Conservation (phyloP, 2,329 filamentous ascomycete species). For the Colletotrichum sojae region DNA sequence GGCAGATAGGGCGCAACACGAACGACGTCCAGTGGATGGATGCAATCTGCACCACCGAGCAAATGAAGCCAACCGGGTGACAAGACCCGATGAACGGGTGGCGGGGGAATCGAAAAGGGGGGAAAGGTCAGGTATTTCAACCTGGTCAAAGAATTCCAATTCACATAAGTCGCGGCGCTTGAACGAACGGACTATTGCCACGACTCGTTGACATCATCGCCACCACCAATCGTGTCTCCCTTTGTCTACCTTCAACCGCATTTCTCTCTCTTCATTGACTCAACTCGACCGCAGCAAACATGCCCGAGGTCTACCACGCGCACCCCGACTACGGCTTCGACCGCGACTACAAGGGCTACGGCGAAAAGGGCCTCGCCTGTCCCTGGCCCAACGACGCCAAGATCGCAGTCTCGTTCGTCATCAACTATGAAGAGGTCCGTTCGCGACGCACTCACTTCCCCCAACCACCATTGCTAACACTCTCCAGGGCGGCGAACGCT, state of each 20-base stretch:
- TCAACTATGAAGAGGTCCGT: slow-evolving; percentile 61
- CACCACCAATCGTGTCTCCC: background rate
- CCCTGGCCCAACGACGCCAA: slow-evolving; percentile 58
- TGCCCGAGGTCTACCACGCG: slow-evolving; percentile 47
- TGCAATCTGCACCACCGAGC: too few species aligned
- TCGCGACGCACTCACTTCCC: background rate
- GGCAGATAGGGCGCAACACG: slow-evolving; percentile 1
- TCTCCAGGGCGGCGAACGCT: slow-evolving; percentile 51
- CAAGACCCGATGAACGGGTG: slow-evolving; percentile 10
- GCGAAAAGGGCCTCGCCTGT: slow-evolving; percentile 53
- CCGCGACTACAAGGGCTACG: slow-evolving; percentile 56
- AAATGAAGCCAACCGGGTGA: slow-evolving; percentile 5
- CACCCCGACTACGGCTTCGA: slow-evolving; percentile 49
- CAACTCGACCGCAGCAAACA: slow-evolving; percentile 10
- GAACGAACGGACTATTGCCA: too few species aligned
- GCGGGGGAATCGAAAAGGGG: too few species aligned
- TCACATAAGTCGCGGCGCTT: background rate
- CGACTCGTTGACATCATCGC: background rate
- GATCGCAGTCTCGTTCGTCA: slow-evolving; percentile 61
- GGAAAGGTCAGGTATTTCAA: slow-evolving; percentile 5
- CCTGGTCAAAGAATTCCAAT: background rate
- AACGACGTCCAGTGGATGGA: background rate
- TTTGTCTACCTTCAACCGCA: background rate
- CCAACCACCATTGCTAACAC: background rate
- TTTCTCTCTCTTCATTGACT: background rate